Conservation (phyloP, 163 green algal genomes). For the Scenedesmus sp. region DNA sequence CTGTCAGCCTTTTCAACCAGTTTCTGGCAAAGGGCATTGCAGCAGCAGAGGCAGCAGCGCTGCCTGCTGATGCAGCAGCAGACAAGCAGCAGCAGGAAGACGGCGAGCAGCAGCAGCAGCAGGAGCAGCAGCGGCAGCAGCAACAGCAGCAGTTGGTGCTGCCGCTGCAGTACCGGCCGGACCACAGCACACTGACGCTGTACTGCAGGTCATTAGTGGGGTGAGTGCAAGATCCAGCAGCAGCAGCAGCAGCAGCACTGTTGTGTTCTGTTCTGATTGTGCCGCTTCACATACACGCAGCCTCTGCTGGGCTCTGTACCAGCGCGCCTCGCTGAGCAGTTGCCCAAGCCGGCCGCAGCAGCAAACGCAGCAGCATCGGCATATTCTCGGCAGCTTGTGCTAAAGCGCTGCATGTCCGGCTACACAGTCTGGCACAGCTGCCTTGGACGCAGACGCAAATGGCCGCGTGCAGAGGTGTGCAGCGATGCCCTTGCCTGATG, state of each 20-base stretch:
- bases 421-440: no score
- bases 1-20: conserved; percentile 12
- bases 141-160: not conserved
- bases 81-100: not conserved
- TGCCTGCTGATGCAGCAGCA: not conserved
- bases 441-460: no score
- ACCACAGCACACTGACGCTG: not conserved
- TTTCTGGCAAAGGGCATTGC: conserved; percentile 17
- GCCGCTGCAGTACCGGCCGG: conserved; percentile 19
- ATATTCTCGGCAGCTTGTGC: no score
- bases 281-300: no score
- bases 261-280: not conserved
- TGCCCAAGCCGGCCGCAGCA: no score
- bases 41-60: not conserved
- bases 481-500: no score
- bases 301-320: no score
- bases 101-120: not conserved
- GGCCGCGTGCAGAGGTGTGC: no score
- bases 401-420: no score
- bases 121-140: conserved; percentile 6
- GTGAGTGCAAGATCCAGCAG: conserved; percentile 15
- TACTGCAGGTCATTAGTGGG: conserved; percentile 15
- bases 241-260: not conserved
- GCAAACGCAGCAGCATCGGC: no score
- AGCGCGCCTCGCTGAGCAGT: no score